Evolutionary conservation across 495 filamentous ascomycete genomes (phyloP).

Genomic region (Neurospora africana): DNA sequence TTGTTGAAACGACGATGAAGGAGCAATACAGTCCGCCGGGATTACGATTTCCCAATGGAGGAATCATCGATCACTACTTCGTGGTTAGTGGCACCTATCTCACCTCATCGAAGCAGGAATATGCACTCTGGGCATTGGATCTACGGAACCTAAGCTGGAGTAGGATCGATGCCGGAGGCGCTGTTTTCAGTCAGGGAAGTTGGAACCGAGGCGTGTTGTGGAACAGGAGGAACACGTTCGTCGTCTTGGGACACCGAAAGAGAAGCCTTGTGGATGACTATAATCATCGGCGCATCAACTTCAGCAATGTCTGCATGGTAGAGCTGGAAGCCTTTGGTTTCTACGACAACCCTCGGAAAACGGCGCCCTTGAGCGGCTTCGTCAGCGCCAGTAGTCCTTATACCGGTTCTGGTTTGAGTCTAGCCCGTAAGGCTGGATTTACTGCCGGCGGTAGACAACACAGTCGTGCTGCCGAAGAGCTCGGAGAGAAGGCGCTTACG

Average conservation of each 20-base stretch:
- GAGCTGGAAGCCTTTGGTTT: slow-evolving; percentile 95
- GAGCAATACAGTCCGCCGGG: slow-evolving; percentile 81
- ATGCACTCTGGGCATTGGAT: slow-evolving; percentile 93
- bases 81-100: slow-evolving; percentile 95
- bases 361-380: slow-evolving; percentile 66
- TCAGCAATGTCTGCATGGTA: slow-evolving; percentile 90
- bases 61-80: slow-evolving; percentile 87
- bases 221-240: slow-evolving; percentile 85
- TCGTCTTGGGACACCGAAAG: slow-evolving; percentile 87
- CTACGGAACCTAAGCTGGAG: slow-evolving; percentile 81
- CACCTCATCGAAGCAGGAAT: slow-evolving; percentile 96
- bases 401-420: slow-evolving; percentile 36
- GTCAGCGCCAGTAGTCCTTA: slow-evolving; percentile 67
- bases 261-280: slow-evolving; percentile 95
- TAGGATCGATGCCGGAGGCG: slow-evolving; percentile 90
- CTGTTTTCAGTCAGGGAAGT: slow-evolving; percentile 86
- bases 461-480: slow-evolving; percentile 64
- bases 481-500: slow-evolving; percentile 69
- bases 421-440: slow-evolving; percentile 51
- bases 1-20: slow-evolving; percentile 82
- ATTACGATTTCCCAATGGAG: slow-evolving; percentile 88
- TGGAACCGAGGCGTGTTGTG: slow-evolving; percentile 95
- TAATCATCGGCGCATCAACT: slow-evolving; percentile 95
- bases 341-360: slow-evolving; percentile 81
- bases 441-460: slow-evolving; percentile 57